Evolutionary conservation across 257 asterid genomes (phyloP).

Genomic region (Nicotiana sylvestris): DNA sequence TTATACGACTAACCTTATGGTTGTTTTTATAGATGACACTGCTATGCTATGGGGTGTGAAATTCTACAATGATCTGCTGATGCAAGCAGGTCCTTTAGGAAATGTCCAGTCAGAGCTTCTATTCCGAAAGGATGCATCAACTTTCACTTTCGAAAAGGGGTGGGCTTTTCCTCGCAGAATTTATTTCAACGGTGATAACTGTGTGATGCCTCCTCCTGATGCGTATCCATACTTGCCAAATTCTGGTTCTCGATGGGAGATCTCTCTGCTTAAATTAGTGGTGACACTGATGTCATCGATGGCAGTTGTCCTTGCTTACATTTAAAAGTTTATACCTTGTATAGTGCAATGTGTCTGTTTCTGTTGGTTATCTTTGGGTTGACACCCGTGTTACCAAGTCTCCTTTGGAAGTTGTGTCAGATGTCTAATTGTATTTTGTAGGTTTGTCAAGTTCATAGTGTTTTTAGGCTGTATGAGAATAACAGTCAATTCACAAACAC

Average conservation of each 20-base stretch:
- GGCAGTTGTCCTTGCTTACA: constrained; percentile 35
- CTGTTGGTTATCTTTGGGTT: not conserved
- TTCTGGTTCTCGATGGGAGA: constrained; percentile 32
- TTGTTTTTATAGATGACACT: constrained; percentile 59
- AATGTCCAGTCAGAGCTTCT: constrained; percentile 87
- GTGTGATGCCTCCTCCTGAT: constrained; percentile 91
- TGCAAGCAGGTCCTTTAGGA: constrained; percentile 71
- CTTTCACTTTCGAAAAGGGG: constrained; percentile 72
- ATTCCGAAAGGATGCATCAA: constrained; percentile 60
- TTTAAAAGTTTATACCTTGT: constrained; percentile 25
- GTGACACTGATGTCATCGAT: constrained; percentile 35
- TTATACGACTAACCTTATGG: not conserved
- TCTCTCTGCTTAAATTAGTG: constrained; percentile 37
- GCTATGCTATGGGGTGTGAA: constrained; percentile 80
- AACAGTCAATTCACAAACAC: constrained; percentile 8
- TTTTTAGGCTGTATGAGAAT: constrained; percentile 18
- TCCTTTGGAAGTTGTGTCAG: constrained; percentile 9
- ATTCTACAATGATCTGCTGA: constrained; percentile 68
- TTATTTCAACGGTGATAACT: constrained; percentile 84
- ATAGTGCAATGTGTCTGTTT: constrained; percentile 1
- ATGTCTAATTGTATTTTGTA: constrained; percentile 22
- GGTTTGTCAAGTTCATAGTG: constrained; percentile 21
- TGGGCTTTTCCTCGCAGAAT: constrained; percentile 88
- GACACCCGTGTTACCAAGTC: not conserved
- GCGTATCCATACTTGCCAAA: constrained; percentile 76